Conservation (phyloP, 768 basidiomycete species). For the Melanogaster broomeanus region DNA sequence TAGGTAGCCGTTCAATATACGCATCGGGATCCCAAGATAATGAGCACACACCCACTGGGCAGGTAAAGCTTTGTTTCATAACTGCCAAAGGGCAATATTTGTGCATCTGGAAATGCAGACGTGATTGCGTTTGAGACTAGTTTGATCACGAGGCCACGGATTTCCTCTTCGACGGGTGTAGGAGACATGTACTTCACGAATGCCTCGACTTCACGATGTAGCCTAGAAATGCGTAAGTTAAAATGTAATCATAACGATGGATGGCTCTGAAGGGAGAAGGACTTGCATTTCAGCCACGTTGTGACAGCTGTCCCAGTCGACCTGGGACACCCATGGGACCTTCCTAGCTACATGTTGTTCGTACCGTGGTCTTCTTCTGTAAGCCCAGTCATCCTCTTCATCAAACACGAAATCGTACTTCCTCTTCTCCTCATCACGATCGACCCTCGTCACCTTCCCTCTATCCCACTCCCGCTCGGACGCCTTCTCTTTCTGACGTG, state of each 20-base stretch:
- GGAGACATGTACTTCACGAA: constrained; percentile 90
- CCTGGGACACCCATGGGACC: constrained; percentile 66
- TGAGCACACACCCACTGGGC: constrained; percentile 74
- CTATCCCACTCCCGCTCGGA: constrained; percentile 43
- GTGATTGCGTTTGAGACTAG: constrained; percentile 68
- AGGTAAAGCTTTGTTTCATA: constrained; percentile 93
- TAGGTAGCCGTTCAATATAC: constrained; percentile 35
- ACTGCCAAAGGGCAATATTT: constrained; percentile 86
- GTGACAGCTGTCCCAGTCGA: constrained; percentile 72
- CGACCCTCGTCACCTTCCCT: constrained; percentile 30
- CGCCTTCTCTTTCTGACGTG: constrained; percentile 19
- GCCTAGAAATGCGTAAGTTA: constrained; percentile 44
- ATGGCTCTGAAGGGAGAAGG: neutral
- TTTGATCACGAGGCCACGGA: constrained; percentile 71
- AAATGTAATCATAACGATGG: neutral
- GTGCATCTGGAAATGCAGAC: constrained; percentile 73
- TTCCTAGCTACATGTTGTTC: constrained; percentile 53
- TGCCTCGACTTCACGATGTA: constrained; percentile 84
- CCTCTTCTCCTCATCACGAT: constrained; percentile 42
- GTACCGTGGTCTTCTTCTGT: constrained; percentile 53
- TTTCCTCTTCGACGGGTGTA: constrained; percentile 79
- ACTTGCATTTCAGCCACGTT: constrained; percentile 87
- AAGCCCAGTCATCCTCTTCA: constrained; percentile 39
- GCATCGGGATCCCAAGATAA: neutral
- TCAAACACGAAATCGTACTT: constrained; percentile 47